phyloP scores from a whole-genome alignment of 495 filamentous ascomycete species.

The Tuber borchii region DNA sequence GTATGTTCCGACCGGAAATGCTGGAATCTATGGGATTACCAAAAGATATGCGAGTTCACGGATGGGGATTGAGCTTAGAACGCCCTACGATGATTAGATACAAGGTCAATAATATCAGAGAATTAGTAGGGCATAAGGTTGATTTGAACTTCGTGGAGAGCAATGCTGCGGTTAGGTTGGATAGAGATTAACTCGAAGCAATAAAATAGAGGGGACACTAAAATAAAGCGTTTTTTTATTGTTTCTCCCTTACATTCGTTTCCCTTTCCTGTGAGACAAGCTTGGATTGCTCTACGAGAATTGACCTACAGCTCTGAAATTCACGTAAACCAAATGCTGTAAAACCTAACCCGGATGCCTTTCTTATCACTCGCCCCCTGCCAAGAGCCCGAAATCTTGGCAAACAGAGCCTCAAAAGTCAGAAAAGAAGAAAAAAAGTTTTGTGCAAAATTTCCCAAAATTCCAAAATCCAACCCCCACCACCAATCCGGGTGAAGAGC shows the following conservation, averaged over 20 bases:
- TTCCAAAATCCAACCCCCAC: neutral
- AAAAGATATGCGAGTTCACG: constrained; percentile 79
- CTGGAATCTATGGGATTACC: constrained; percentile 73
- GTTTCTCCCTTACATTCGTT: too few species aligned
- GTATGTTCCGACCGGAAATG: constrained; percentile 98
- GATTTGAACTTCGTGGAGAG: constrained; percentile 73
- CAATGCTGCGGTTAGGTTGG: constrained; percentile 75
- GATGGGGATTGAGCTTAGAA: constrained; percentile 85
- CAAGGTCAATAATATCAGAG: constrained; percentile 73
- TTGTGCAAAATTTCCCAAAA: neutral
- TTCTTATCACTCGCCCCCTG: neutral
- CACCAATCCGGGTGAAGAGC: neutral
- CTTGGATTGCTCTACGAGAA: neutral
- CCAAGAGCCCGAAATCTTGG: neutral
- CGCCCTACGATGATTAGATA: constrained; percentile 98
- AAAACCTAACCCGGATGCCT: neutral
- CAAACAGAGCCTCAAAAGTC: neutral
- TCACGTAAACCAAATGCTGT: neutral
- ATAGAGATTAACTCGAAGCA: constrained; percentile 53
- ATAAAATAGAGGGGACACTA: neutral
- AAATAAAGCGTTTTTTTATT: neutral
- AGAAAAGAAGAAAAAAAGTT: neutral
- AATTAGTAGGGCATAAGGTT: constrained; percentile 77
- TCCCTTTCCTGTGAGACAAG: neutral
- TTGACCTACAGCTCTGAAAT: neutral